Base-by-base conservation (phyloP, 2,329 filamentous ascomycete genomes). In the Arthrobotrys conoides region DNA sequence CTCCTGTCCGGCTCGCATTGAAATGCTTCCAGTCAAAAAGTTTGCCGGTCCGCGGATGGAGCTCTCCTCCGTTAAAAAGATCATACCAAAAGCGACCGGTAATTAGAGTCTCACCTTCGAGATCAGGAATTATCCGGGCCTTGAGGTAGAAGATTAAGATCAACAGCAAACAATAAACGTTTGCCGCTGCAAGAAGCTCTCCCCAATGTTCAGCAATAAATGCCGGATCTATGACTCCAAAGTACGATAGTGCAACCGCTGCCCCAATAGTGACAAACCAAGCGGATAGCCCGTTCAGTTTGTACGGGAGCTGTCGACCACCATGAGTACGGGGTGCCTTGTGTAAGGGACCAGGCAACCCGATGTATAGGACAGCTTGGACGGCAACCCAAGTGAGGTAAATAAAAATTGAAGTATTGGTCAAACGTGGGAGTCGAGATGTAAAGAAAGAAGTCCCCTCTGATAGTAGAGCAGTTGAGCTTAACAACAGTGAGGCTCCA, bases 141-240 rank as follows among this genome's bases (percentile, higher is more conserved):
- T 20, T 22, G 6, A 48, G 3, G 22, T 48, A 22, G 18, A 48
- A 48, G n/a, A 22, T 22, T 1, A 22, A 48, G 27, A 22, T 48
- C 22, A 22, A 10, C 8, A 22, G 3, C 1, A 48, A 2, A 6
- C 46, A 61, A 61, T 61, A 61, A 3, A 41, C 5, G 20, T 61
- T 61, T 8, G 55, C 55, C 3, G 55, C 33, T 1, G 33, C 30
- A 22, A 41, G 55, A 41, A 61, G n/a, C 10, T 18, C 55, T 12
- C 55, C 53, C 55, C 33, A 61, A n/a, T 12, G 22, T 12, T 41
- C 12, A 44, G 55, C 55, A 18, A 61, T 61, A 16, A 36, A 36
- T 14, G 14, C n/a, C 10, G 33, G 33, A 61, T 41, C 33, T 61
- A 41, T 41, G n/a, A 41, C 4, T 18, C 20, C 14, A 22, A 61